phyloP scores from a whole-genome alignment of 2,329 filamentous ascomycete species.

The Purpureocillium takamizusanense region DNA sequence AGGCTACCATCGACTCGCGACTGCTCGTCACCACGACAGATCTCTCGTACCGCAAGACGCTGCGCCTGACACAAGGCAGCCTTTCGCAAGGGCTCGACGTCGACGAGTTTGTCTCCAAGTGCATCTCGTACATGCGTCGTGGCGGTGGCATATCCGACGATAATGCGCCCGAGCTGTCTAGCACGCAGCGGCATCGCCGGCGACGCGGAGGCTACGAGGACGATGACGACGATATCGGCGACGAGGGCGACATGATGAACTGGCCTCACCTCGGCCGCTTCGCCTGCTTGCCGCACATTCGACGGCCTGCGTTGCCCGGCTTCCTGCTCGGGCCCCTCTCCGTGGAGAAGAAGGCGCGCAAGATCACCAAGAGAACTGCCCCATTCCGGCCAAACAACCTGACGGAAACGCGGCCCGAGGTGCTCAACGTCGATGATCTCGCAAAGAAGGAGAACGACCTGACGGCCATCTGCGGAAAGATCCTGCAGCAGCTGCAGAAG shows the following conservation, averaged over 20 bases:
- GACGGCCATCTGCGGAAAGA: conserved; percentile 68
- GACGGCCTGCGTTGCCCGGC: conserved; percentile 67
- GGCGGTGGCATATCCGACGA: conserved; percentile 47
- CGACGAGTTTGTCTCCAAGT: conserved; percentile 87
- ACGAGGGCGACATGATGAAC: conserved; percentile 69
- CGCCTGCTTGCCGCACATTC: conserved; percentile 64
- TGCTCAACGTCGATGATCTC: conserved; percentile 66
- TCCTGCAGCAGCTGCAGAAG: conserved; percentile 51
- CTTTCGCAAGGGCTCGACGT: conserved; percentile 70
- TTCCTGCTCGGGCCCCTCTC: conserved; percentile 86
- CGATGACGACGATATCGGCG: conserved; percentile 52
- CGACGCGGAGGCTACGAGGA: conserved; percentile 34
- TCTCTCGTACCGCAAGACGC: conserved; percentile 67
- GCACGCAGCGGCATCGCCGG: conserved; percentile 38
- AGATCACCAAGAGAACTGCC: conserved; percentile 60
- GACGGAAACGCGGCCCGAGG: conserved; percentile 66
- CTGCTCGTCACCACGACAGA: conserved; percentile 75
- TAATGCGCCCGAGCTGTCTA: conserved; percentile 39
- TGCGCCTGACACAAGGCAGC: conserved; percentile 65
- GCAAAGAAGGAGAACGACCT: conserved; percentile 71
- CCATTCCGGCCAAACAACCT: conserved; percentile 60
- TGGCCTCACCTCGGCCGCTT: conserved; percentile 77
- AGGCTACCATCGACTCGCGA: conserved; percentile 86
- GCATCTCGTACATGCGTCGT: conserved; percentile 75
- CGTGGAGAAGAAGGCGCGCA: conserved; percentile 74